Evolutionary conservation across 23 red algal species (phyloP), one percentile per base, ranked within the genome.

Genomic region (Gracilaria gracilis): DNA sequence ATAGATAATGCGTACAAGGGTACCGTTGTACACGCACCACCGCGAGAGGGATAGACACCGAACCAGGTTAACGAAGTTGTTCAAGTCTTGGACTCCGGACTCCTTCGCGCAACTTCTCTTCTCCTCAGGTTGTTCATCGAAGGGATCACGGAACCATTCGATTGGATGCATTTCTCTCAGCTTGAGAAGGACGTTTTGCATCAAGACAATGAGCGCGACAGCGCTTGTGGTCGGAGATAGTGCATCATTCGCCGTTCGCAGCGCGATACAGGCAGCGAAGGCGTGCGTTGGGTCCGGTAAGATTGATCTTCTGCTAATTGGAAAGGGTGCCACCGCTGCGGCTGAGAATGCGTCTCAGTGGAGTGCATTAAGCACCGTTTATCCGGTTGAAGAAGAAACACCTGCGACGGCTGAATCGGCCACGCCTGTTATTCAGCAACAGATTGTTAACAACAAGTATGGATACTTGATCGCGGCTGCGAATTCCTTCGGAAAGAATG

Each of bases 401-500:
- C 71, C 80, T 8, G 62, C 61, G 32, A 86, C 81, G 32, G 90
- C 81, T 31, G 90, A 93, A 35, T 76, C 53, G 20, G 90, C 87
- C 36, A 75, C 87, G 0, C 87, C 74, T 33, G 20, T 90, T 21
- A 80, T 81, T 64, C 87, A 59, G 34, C 13, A 53, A 39, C 87
- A 81, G 50, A 36, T 90, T 46, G 47, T 48, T 17, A 47, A 62
- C 16, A 71, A 71, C 9, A 12, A 64, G 14, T 93, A 93, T 53
- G 50, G 75, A 28, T 93, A 94, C 46, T 88, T 98, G 28, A 57
- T 98, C 19, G 84, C 90, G 2, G 90, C 80, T 0, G 80, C 93
- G 20, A 92, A 82, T 31, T 94, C 93, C 6, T 98, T 98, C 82
- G 93, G 93, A 40, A 98, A 98, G 59, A 94, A 95, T 87, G 79